Evolutionary conservation across 306 rosid species (phyloP), one percentile per base, ranked within the genome.

Genomic region (Inga oerstediana): DNA sequence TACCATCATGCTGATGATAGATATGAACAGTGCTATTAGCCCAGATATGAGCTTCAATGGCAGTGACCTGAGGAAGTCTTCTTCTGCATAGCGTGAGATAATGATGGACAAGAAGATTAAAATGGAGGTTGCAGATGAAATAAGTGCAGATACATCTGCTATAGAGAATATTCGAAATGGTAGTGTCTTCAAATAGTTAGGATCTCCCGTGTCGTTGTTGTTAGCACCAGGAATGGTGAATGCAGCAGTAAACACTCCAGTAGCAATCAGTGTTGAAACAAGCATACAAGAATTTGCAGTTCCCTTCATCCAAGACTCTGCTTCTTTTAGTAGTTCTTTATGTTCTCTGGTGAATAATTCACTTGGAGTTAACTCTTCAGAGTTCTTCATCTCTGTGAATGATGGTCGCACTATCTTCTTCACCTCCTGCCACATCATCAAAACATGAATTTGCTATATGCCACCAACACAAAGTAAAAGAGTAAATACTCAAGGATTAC

Each of bases 61-160:
- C 22, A 67, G 10, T 66, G 72, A 67, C 72, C 37, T 67, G 24
- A 67, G 46, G 3, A 67, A 67, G 17, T 67, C 72, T 67, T 67
- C 46, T 35, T 67, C 72, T 9, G 88, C 86, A 22, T 88, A 91
- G 12, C 93, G 89, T 0, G 93, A 85, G 8, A 83, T 75, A 4
- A 88, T 86, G 48, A 88, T 85, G 12, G 87, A 89, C 81, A 88
- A 79, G 76, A 91, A 91, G 77, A 90, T 84, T 2, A 90, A 44
- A 17, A 84, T 78, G 5, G 92, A 84, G 4, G 87, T 80, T 48
- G 88, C 17, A 0, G 96, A 87, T 46, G 90, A 85, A 44, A 92
- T 77, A 1, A 92, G 44, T n/a, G 96, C 88, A 68, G 59, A 10
- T 30, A 88, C 89, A 39, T 85, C 80, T 8, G 92, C 83, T 44